Evolutionary conservation across 2,329 filamentous ascomycete species (phyloP).

Genomic region (Stachybotrys chartarum): DNA sequence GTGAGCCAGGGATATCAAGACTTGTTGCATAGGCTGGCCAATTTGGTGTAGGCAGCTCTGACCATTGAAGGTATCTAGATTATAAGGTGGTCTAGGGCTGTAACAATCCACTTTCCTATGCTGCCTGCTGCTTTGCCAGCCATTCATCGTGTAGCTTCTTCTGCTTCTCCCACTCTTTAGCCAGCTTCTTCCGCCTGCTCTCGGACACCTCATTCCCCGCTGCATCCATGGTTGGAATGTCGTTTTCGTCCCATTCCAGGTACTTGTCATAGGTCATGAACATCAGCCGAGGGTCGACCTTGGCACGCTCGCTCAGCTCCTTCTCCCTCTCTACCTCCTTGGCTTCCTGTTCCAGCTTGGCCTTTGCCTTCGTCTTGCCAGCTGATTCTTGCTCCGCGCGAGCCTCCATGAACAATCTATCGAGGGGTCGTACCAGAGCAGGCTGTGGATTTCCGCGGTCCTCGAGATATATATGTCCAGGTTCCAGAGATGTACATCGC

Average conservation of each 20-base stretch:
- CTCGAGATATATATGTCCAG: slow-evolving; percentile 76
- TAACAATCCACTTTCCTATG: no score
- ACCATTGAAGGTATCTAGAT: no score
- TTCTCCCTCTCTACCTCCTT: slow-evolving; percentile 29
- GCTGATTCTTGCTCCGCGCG: slow-evolving; percentile 43
- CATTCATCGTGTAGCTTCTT: no score
- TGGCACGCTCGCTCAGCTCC: slow-evolving; percentile 40
- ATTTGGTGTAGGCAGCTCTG: no score
- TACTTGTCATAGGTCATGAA: slow-evolving; percentile 44
- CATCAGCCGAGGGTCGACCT: slow-evolving; percentile 36
- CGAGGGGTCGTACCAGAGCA: slow-evolving; percentile 37
- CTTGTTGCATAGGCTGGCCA: no score
- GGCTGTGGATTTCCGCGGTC: slow-evolving; percentile 47
- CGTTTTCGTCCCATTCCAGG: slow-evolving; percentile 66
- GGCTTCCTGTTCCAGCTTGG: slow-evolving; percentile 34
- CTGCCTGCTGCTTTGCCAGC: no score
- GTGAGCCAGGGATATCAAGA: no score
- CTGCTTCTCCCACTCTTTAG: no score
- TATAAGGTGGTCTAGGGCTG: no score
- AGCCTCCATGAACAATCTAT: slow-evolving; percentile 40
- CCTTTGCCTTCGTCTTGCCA: slow-evolving; percentile 41
- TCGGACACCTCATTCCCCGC: slow-evolving; percentile 43
- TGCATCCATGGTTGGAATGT: slow-evolving; percentile 58
- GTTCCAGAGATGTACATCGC: slow-evolving; percentile 66
- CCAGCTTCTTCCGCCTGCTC: not conserved